These are phyloP conservation scores for Russula brevipes DNA, from an alignment of 768 basidiomycete genomes.

Conservation along the genomic window DNA sequence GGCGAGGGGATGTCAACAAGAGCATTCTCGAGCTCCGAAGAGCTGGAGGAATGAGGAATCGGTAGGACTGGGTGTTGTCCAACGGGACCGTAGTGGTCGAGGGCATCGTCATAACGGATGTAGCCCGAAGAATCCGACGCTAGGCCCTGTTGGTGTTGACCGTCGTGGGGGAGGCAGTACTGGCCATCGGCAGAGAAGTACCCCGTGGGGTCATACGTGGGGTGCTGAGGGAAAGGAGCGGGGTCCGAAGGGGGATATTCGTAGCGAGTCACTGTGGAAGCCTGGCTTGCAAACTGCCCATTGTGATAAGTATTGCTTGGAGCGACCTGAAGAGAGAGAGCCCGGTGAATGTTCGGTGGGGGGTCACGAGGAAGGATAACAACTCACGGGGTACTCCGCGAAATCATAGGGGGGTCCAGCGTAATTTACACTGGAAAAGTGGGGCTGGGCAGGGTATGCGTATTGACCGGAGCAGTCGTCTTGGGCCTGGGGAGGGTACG, in stretches of 20 bases:
- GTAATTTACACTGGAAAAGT: slow-evolving; percentile 10
- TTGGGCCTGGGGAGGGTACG: not conserved
- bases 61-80: not conserved
- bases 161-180: not conserved
- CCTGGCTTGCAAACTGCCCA: slow-evolving; percentile 1
- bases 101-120: not conserved
- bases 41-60: slow-evolving; percentile 7
- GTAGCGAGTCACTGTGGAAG: not conserved
- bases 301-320: not conserved
- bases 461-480: slow-evolving; percentile 1
- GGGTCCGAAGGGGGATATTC: slow-evolving; percentile 13
- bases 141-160: slow-evolving; percentile 10
- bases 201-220: slow-evolving; percentile 2
- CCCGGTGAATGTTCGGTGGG: not conserved
- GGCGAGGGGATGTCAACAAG: slow-evolving; percentile 13
- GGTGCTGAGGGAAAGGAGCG: slow-evolving; percentile 1
- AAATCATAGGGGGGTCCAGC: slow-evolving; percentile 16
- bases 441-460: slow-evolving; percentile 6
- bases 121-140: not conserved
- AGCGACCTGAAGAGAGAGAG: not conserved
- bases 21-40: slow-evolving; percentile 22
- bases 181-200: not conserved
- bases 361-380: not conserved
- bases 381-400: slow-evolving; percentile 20
- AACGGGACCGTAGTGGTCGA: slow-evolving; percentile 1